Base-by-base conservation (phyloP, 495 filamentous ascomycete species). In the Cercophora samala region DNA sequence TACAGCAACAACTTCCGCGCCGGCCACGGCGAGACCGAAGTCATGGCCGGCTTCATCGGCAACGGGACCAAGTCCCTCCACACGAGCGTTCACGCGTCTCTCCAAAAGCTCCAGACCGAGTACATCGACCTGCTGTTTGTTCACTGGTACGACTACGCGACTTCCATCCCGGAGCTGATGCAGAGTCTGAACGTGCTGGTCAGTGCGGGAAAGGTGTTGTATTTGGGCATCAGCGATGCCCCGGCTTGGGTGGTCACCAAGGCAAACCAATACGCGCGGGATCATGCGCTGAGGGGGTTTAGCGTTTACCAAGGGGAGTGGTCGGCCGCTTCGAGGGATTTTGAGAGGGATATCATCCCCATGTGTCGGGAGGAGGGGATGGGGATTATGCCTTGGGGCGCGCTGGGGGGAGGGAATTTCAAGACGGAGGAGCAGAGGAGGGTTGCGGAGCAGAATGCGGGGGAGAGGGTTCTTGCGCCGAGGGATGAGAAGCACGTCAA, bases 111-210 rank as follows among this genome's bases (percentile, higher is more conserved):
- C 24, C 83, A 83, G 65, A 92, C 89, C 0, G 82, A 82, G 64
- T 91, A 82, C 64, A 84, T 91, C 70, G 89, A 91, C 69, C 74
- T 90, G 24, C 76, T 87, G 19, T 88, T 87, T 71, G 64, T 88
- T n/a, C 86, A 88, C 72, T 86, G 81, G 81, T 88, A 85, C 85
- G 86, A 88, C 69, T 85, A 80, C 68, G 81, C 82, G 0, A 86
- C 83, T 25, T 84, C 84, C 5, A 82, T 90, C 62, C 80, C 85
- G 56, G 88, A 90, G 64, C 55, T 89, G 32, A 88, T 90, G 86
- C 77, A 86, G 62, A 75, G 80, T 0, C 79, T 89, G 42, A 82
- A 90, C 68, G 75, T 82, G 61, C 77, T 88, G 17, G 84, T 89
- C 26, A 67, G 75, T 25, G 74, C 80, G 24, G 86, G 87, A 5